phyloP scores from a whole-genome alignment of 352 stramenopile species.

The Phytophthora colocasiae region DNA sequence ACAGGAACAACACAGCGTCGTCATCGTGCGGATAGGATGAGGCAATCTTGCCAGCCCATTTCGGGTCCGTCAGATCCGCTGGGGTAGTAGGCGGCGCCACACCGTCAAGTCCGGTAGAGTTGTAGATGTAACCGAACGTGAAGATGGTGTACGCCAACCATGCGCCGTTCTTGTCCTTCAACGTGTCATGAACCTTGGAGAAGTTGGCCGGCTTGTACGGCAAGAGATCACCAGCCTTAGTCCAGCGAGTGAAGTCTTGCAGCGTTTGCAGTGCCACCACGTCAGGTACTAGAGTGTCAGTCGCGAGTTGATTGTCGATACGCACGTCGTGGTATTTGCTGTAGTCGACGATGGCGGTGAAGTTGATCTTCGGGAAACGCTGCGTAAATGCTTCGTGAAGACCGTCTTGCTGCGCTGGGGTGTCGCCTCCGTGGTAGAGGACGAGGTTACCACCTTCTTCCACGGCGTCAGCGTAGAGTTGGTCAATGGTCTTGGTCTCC shows the following conservation, averaged over 20 bases:
- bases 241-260: slow-evolving; percentile 35
- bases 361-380: slow-evolving; percentile 50
- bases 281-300: slow-evolving; percentile 45
- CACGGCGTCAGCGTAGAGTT: slow-evolving; percentile 56
- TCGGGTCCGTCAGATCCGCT: slow-evolving; percentile 39
- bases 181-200: slow-evolving; percentile 52
- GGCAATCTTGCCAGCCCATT: slow-evolving; percentile 45
- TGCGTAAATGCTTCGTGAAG: not conserved
- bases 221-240: slow-evolving; percentile 40
- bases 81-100: slow-evolving; percentile 19
- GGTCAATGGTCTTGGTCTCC: slow-evolving; percentile 48
- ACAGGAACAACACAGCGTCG: slow-evolving; percentile 61
- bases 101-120: slow-evolving; percentile 32
- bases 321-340: slow-evolving; percentile 68
- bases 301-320: slow-evolving; percentile 65
- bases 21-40: slow-evolving; percentile 62
- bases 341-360: slow-evolving; percentile 64
- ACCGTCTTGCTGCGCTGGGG: slow-evolving; percentile 32
- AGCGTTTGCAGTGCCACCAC: slow-evolving; percentile 58
- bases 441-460: slow-evolving; percentile 57
- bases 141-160: slow-evolving; percentile 49
- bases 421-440: slow-evolving; percentile 50
- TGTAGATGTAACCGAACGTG: slow-evolving; percentile 50
- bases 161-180: slow-evolving; percentile 44
- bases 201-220: slow-evolving; percentile 55